Evolutionary conservation across 106 monocot genomes (phyloP), one percentile per base, ranked within the genome.

Genomic region (Apostasia ramifera): DNA sequence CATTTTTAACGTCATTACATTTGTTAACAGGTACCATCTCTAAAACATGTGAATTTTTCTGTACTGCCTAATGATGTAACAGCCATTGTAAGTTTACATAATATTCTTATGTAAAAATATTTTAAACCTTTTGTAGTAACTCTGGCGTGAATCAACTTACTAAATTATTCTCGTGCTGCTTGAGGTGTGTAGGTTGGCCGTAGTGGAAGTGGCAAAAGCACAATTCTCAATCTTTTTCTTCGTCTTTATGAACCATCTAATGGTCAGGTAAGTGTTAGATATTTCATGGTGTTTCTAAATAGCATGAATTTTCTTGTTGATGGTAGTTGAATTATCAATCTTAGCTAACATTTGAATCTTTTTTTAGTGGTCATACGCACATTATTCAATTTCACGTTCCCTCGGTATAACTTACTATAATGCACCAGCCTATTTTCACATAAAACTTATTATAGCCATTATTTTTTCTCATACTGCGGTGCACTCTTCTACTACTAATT

Each of bases 141-240:
- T 10, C 2, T 63, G 5, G 49, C 7, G n/a, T 3, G 9, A 45
- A 61, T 40, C 44, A 40, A 15, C 44, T 40, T 55, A 7, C 10
- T 65, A 46, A 45, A 52, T 38, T 48, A 51, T 57, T 56, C 53
- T 72, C 37, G 48, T 15, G 47, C 42, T 51, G 45, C 64, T 74
- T 78, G 69, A 60, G 68, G 77, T 64, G 69, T 70, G 68, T 80
- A 97, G 95, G 92, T 92, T 81, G 95, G 95, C 44, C 89, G 86
- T 71, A 97, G 95, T 76, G 95, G 95, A 73, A 97, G 95, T 77
- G 95, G 95, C 26, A 97, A 97, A 81, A 97, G 95, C 74, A 92
- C 95, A 13, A 60, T 97, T 61, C 82, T 86, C 48, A 89, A 84
- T 80, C 84, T 97, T 77, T 84, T 97, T 59, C 86, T 97, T 75